Percentiles rank a stretch among this genome's conserved stretches.
Evolutionary conservation across 176 grass and related monocot species (phyloP).

Genomic region (Elymus sibiricus): DNA sequence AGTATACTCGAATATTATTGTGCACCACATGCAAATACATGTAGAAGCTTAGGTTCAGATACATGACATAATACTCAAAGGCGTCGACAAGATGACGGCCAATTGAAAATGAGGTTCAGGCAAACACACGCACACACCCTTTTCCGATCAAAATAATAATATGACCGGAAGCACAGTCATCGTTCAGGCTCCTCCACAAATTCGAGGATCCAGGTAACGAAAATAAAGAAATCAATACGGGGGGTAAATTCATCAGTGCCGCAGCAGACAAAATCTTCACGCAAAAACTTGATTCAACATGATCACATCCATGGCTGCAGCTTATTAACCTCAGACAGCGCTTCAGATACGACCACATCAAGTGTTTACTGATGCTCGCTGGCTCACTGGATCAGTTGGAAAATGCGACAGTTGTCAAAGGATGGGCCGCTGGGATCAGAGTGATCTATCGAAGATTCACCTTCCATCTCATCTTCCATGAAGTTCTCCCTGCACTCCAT

Average conservation of each 20-base stretch:
- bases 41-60: slow-evolving; percentile 36
- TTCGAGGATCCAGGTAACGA: slow-evolving; percentile 41
- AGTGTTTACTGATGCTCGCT: slow-evolving; percentile 34
- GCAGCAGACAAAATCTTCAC: slow-evolving; percentile 50
- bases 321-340: slow-evolving; percentile 82
- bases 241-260: slow-evolving; percentile 36
- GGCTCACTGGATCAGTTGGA: slow-evolving; percentile 48
- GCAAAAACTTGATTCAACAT: slow-evolving; percentile 40
- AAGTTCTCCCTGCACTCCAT: slow-evolving; percentile 63
- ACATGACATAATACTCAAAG: slow-evolving; percentile 34
- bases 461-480: slow-evolving; percentile 65
- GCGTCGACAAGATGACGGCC: slow-evolving; percentile 26
- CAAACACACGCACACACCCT: slow-evolving; percentile 33
- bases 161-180: slow-evolving; percentile 50
- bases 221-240: slow-evolving; percentile 40
- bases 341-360: slow-evolving; percentile 50
- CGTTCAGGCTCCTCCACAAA: slow-evolving; percentile 50
- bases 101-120: slow-evolving; percentile 32
- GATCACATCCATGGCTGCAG: slow-evolving; percentile 75
- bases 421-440: slow-evolving; percentile 8
- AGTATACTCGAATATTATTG: slow-evolving; percentile 32
- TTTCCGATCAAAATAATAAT: slow-evolving; percentile 63
- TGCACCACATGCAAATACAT: slow-evolving; percentile 25
- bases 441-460: slow-evolving; percentile 22
- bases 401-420: slow-evolving; percentile 23